These are phyloP conservation scores for Neolecta irregularis DNA, from an alignment of 1,139 yeast genomes.

Conservation along the genomic window DNA sequence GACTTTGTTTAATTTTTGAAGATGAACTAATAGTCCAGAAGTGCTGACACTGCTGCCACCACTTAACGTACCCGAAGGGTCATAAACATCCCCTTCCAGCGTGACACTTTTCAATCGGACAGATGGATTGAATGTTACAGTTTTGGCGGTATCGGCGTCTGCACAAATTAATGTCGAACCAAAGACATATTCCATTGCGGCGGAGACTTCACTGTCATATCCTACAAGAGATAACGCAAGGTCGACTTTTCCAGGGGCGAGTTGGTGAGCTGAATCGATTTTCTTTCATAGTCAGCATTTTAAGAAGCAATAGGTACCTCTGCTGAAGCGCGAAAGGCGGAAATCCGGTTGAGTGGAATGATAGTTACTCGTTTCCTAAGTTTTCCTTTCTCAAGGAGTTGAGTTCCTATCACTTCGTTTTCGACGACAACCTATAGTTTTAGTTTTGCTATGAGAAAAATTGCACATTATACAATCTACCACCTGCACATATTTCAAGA, in stretches of 20 bases:
- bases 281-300: conserved; percentile 12
- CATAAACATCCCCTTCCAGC: conserved; percentile 83
- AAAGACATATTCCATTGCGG: conserved; percentile 85
- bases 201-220: conserved; percentile 50
- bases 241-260: conserved; percentile 75
- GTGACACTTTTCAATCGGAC: conserved; percentile 81
- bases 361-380: conserved; percentile 75
- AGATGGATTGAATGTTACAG: conserved; percentile 70
- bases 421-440: conserved; percentile 50
- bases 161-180: conserved; percentile 75
- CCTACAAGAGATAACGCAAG: conserved; percentile 69
- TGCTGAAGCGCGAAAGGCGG: conserved; percentile 31
- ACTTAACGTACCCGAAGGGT: conserved; percentile 87
- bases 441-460: neutral
- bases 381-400: conserved; percentile 61
- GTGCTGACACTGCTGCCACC: conserved; percentile 68
- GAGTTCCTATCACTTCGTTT: conserved; percentile 68
- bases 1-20: conserved; percentile 53
- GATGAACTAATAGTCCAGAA: conserved; percentile 42
- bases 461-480: conserved; percentile 53
- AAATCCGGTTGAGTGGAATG: conserved; percentile 77
- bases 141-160: conserved; percentile 77
- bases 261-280: conserved; percentile 39
- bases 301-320: conserved; percentile 14
- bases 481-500: conserved; percentile 88